phyloP scores from a whole-genome alignment of 192 early-diverging fungal genomes.

The Mortierella claussenii region DNA sequence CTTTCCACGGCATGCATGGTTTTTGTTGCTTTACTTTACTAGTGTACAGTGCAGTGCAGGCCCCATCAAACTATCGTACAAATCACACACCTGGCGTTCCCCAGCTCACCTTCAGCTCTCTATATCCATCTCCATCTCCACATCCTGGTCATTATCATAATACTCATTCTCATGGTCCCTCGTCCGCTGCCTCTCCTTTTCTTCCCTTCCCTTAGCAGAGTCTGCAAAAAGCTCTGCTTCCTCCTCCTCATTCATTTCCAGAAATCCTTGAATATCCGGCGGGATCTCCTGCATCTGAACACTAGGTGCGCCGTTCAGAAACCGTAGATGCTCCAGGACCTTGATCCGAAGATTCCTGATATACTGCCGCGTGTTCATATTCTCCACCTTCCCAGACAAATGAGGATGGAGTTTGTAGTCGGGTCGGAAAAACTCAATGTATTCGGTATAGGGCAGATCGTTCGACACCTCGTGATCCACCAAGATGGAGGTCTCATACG shows the following conservation, averaged over 20 bases:
- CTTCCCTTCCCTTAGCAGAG: constrained; percentile 29
- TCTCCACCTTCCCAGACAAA: constrained; percentile 83
- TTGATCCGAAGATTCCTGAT: constrained; percentile 73
- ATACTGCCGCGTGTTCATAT: constrained; percentile 89
- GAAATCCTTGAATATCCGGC: constrained; percentile 66
- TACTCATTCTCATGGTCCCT: constrained; percentile 32
- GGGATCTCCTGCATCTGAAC: constrained; percentile 96
- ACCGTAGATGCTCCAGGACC: constrained; percentile 90
- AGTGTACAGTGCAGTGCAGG: too few species aligned
- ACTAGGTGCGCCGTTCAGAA: constrained; percentile 88
- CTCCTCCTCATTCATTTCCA: constrained; percentile 68
- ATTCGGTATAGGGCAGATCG: constrained; percentile 78
- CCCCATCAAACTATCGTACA: too few species aligned
- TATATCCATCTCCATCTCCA: constrained; percentile 31
- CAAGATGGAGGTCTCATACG: constrained; percentile 90
- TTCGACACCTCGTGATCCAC: constrained; percentile 79
- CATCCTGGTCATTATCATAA: constrained; percentile 42
- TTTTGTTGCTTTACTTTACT: too few species aligned
- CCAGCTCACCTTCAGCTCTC: too few species aligned
- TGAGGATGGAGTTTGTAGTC: constrained; percentile 92
- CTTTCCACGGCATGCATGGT: too few species aligned
- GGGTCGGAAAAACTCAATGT: constrained; percentile 87
- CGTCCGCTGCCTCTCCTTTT: constrained; percentile 33
- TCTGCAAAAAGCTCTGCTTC: constrained; percentile 55
- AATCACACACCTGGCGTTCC: too few species aligned